Base-by-base conservation (phyloP, 441 rosid genomes). In the Hypseocharis bilobata region DNA sequence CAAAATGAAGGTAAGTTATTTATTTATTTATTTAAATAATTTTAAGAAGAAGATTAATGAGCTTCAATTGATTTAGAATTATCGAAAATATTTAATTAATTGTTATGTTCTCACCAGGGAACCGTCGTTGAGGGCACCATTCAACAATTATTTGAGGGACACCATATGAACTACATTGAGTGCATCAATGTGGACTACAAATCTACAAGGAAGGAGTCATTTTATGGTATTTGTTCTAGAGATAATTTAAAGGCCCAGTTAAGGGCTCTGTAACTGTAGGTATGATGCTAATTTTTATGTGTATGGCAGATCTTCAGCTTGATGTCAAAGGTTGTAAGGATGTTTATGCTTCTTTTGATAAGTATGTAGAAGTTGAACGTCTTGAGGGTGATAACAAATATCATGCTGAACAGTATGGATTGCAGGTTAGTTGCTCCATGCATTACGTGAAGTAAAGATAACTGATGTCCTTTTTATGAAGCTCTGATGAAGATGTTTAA, bases 351-450 rank as follows among this genome's bases (percentile, higher is more conserved):
- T 92, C 98, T 34, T 92, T 92, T 79, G 96, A 92, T 72, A 88
- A 90, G 73, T 92, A 92, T 80, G 97, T 92, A 13, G 98, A 92
- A 80, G 97, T 92, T 73, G 98, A 92, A 76, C 85, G 91, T 55
- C 92, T 92, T 20, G 98, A 92, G 80, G 98, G 97, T 62, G 97
- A 92, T 76, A 90, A 92, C 79, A 92, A 88, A 68, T 92, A 93
- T 72, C 96, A 91, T 52, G 92, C 96, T 42, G 98, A 87, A 76
- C 88, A 85, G 60, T 87, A 83, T 76, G 97, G 93, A 63, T 81
- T 93, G 80, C 97, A 93, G 98, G 96, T 93, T 29, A 36, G 82
- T 81, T 58, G 30, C 42, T 57, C 58, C n/a, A n/a, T n/a, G n/a
- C n/a, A n/a, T n/a, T n/a, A n/a, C n/a, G n/a, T n/a, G n/a, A n/a